Percentiles rank a stretch among this genome's conserved stretches.
phyloP scores from a whole-genome alignment of 2,329 filamentous ascomycete species.

The Sporothrix curviconia region DNA sequence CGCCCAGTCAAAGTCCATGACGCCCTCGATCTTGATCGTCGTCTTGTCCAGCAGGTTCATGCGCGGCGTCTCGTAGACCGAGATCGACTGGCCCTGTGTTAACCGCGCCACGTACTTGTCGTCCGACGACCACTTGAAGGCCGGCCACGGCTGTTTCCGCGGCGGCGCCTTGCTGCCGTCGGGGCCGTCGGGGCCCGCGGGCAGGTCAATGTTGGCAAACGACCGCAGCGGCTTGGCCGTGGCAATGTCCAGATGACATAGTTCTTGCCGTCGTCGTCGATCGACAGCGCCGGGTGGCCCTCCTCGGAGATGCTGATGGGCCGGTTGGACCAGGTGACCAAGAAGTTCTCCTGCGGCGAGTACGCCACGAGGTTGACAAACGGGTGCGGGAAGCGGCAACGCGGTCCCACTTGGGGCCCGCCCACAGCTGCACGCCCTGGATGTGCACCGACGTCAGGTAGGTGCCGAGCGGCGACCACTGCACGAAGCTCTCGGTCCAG shows the following conservation, averaged over 20 bases:
- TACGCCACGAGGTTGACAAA: conserved; percentile 95
- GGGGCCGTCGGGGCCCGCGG: conserved; percentile 53
- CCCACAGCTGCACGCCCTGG: conserved; percentile 97
- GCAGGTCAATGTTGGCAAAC: conserved; percentile 81
- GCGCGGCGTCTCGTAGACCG: conserved; percentile 87
- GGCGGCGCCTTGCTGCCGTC: conserved; percentile 34
- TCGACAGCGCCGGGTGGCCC: conserved; percentile 72
- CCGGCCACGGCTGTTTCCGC: conserved; percentile 94
- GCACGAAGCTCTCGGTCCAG: conserved; percentile 97
- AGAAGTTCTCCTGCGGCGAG: conserved; percentile 84
- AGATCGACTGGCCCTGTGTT: conserved; percentile 82
- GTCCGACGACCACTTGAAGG: conserved; percentile 98
- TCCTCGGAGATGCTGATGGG: conserved; percentile 88
- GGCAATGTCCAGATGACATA: conserved; percentile 96
- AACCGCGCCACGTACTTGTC: conserved; percentile 95
- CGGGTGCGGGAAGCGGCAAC: conserved; percentile 88
- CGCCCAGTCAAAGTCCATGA: conserved; percentile 97
- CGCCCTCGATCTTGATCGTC: conserved; percentile 90
- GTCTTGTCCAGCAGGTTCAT: conserved; percentile 87
- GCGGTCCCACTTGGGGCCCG: conserved; percentile 79
- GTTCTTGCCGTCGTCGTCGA: conserved; percentile 98
- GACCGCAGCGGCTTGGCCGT: conserved; percentile 86
- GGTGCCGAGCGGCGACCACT: conserved; percentile 94
- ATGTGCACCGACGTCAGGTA: conserved; percentile 91
- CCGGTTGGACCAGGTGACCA: conserved; percentile 94